A percentile compares a stretch with the other conserved stretches of the same genome.
Evolutionary conservation across 2,329 filamentous ascomycete genomes (phyloP).

Genomic region (Alternaria dauci): DNA sequence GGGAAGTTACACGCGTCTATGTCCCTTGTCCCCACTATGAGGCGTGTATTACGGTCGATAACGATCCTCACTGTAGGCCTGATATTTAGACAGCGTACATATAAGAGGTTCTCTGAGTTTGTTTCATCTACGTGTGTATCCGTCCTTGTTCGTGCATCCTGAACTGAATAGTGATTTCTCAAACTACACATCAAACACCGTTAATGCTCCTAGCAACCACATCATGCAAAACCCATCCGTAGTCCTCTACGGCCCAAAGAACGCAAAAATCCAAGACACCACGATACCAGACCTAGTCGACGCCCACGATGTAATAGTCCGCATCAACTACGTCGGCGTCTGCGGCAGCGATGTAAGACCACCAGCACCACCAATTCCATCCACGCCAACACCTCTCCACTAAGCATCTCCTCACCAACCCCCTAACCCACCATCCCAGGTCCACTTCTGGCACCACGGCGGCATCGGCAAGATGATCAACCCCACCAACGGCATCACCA

Average conservation of each 20-base stretch:
- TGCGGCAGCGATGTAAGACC: constrained; percentile 50
- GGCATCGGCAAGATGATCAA: constrained; percentile 86
- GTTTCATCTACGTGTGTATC: not conserved
- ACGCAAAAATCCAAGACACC: constrained; percentile 51
- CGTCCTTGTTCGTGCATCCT: too few species aligned
- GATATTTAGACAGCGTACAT: not conserved
- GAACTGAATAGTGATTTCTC: not conserved
- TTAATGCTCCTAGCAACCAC: too few species aligned
- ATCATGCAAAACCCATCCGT: constrained; percentile 53
- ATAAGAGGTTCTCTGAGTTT: too few species aligned
- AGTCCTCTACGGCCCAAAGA: constrained; percentile 52
- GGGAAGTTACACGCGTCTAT: constrained; percentile 30
- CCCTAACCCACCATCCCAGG: constrained; percentile 44
- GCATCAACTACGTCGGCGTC: constrained; percentile 57
- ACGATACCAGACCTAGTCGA: constrained; percentile 49
- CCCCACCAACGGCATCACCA: constrained; percentile 81
- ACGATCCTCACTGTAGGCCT: not conserved
- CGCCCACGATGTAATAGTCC: constrained; percentile 54
- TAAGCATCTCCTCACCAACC: too few species aligned
- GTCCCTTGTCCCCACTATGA: constrained; percentile 19
- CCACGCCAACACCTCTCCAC: not conserved
- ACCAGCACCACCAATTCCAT: not conserved
- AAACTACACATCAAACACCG: too few species aligned
- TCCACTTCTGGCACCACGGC: constrained; percentile 96
- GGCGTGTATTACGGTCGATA: not conserved